phyloP scores from a whole-genome alignment of 2,329 filamentous ascomycete species.

The Coniochaeta sp. region DNA sequence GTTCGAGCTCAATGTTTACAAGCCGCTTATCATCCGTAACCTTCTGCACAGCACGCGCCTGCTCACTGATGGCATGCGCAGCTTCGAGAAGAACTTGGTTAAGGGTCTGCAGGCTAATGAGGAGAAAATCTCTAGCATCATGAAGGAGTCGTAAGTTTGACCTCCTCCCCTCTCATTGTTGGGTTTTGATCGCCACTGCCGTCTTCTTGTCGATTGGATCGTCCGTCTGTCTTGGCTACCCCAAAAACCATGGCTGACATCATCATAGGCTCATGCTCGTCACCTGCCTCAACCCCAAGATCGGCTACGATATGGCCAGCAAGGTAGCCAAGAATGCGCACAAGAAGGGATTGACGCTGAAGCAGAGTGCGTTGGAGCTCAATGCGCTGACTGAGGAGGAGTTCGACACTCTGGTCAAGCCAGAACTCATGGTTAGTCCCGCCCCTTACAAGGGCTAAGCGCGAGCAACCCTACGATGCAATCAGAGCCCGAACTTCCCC shows the following conservation, averaged over 20 bases:
- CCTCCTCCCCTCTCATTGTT: background rate
- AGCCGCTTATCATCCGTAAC: slow-evolving; percentile 93
- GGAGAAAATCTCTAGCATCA: slow-evolving; percentile 78
- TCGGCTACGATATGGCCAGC: slow-evolving; percentile 94
- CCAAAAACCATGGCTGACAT: slow-evolving; percentile 11
- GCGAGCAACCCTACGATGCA: no score
- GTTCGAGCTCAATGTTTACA: slow-evolving; percentile 99
- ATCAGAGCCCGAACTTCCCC: background rate
- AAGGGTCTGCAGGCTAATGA: slow-evolving; percentile 86
- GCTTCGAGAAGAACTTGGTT: slow-evolving; percentile 91
- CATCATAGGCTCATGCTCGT: slow-evolving; percentile 83
- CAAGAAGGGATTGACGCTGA: slow-evolving; percentile 93
- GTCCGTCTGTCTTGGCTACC: slow-evolving; percentile 11
- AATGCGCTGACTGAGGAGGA: slow-evolving; percentile 81
- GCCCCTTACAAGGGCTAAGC: slow-evolving; percentile 49
- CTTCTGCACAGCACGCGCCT: slow-evolving; percentile 86
- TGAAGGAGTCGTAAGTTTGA: slow-evolving; percentile 81
- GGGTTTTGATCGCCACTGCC: background rate
- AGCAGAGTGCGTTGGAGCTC: slow-evolving; percentile 89
- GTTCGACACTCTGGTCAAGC: slow-evolving; percentile 82
- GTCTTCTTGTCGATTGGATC: background rate
- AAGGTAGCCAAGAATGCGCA: slow-evolving; percentile 98
- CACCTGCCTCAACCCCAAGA: slow-evolving; percentile 94
- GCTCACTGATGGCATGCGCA: slow-evolving; percentile 84
- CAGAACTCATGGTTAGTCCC: slow-evolving; percentile 91